Evolutionary conservation across 768 basidiomycete genomes (phyloP), one percentile per base, ranked within the genome.

Genomic region (Cystobasidium tubakii): DNA sequence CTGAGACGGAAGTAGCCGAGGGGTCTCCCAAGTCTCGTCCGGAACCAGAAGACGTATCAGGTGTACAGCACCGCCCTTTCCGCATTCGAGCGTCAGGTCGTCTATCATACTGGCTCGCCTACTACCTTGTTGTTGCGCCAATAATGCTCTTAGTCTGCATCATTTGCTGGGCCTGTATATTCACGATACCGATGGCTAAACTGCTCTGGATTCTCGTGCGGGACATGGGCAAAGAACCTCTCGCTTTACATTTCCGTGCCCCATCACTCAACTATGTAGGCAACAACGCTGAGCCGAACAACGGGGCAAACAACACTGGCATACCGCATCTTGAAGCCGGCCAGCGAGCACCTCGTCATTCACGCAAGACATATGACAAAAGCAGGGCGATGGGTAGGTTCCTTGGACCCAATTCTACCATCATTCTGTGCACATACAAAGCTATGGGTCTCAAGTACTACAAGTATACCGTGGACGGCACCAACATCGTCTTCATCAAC

Each of bases 381-480:
- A 76, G 75, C 43, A 62, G 71, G 19, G 75, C 71, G 10, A 75
- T 76, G n/a, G 79, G 79, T 1, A 76, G 78, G 1, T 69, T 74
- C 66, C 76, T 74, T 66, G 79, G 62, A 39, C 77, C 66, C 86
- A 85, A 39, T 90, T 92, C 53, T 34, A 97, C 90, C 0, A 90
- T 99, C 6, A 84, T 99, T 31, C 86, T 99, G 33, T 99, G 96
- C 82, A 95, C 90, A 2, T 98, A 98, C 81, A 88, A 88, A 27
- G 96, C 96, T 0, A 85, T 88, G 66, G 96, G 95, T 1, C 83
- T 87, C 78, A 86, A 94, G 81, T 98, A 96, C 83, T 97, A 91
- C 89, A 99, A 99, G 84, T 99, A 99, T 81, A 99, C 96, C 4
- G 86, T 99, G 63, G 92, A 96, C 23, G 96, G 96, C 21, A 94